These are phyloP conservation scores for Yamadazyma blattariae DNA, from an alignment of 1,139 yeast genomes.

Conservation along the genomic window DNA sequence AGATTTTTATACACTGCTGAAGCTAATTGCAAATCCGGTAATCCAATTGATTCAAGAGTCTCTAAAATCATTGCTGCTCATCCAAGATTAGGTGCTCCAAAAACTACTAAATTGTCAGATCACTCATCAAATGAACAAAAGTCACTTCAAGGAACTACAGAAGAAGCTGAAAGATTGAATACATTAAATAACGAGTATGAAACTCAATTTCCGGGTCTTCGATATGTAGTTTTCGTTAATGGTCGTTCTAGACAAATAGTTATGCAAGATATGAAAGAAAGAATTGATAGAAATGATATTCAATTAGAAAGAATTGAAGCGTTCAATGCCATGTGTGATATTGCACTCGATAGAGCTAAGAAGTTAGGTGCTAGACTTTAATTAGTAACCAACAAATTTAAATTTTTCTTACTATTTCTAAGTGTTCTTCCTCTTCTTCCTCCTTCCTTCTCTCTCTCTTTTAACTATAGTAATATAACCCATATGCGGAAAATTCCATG, in stretches of 20 bases:
- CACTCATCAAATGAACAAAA: conserved; percentile 75
- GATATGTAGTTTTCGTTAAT: conserved; percentile 89
- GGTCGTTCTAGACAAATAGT: conserved; percentile 69
- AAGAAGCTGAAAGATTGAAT: conserved; percentile 47
- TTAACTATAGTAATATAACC: too few species aligned
- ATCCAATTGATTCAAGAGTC: conserved; percentile 28
- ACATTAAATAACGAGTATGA: conserved; percentile 66
- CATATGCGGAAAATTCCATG: too few species aligned
- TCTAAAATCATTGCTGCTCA: conserved; percentile 73
- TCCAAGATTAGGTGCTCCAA: conserved; percentile 78
- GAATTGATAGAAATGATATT: conserved; percentile 58
- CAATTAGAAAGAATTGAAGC: conserved; percentile 61
- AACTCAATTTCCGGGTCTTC: conserved; percentile 68
- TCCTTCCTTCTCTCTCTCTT: too few species aligned
- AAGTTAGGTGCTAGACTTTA: conserved; percentile 39
- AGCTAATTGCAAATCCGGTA: conserved; percentile 15
- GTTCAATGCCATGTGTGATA: conserved; percentile 83
- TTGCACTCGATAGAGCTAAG: conserved; percentile 73
- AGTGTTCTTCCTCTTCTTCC: too few species aligned
- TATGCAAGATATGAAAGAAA: conserved; percentile 59
- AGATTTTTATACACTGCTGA: conserved; percentile 25
- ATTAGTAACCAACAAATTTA: conserved; percentile 17
- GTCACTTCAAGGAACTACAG: conserved; percentile 48
- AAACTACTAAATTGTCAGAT: conserved; percentile 45
- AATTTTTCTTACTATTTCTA: too few species aligned